Evolutionary conservation across 1,284 basidiomycete genomes (phyloP).

Genomic region (Apiotrichum siamense): DNA sequence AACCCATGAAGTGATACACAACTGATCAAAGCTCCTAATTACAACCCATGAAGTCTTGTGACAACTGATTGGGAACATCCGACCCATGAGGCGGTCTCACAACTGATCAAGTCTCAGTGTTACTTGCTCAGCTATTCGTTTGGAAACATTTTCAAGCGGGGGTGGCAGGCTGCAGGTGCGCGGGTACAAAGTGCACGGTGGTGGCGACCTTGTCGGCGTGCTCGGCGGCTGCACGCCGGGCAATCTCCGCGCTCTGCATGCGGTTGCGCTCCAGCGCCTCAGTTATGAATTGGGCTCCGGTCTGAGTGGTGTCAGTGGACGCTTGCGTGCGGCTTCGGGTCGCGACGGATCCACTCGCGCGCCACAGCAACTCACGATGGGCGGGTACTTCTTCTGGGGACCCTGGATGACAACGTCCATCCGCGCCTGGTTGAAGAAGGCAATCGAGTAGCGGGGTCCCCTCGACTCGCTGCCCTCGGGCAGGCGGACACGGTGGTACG

Average conservation of each 20-base stretch:
- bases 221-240: slow-evolving; percentile 15
- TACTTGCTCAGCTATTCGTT: background rate
- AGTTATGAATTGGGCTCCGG: slow-evolving; percentile 29
- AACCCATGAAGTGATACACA: background rate
- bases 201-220: slow-evolving; percentile 16
- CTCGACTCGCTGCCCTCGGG: slow-evolving; percentile 23
- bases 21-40: background rate
- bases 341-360: background rate
- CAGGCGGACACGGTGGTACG: slow-evolving; percentile 32
- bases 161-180: slow-evolving; percentile 12
- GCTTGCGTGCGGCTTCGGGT: no score
- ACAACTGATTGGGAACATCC: background rate
- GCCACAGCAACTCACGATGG: slow-evolving; percentile 21
- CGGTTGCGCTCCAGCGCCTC: slow-evolving; percentile 29
- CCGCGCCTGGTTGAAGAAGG: slow-evolving; percentile 36
- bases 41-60: background rate
- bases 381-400: slow-evolving; percentile 27
- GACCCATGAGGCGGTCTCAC: slow-evolving; percentile 1
- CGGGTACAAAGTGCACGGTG: slow-evolving; percentile 28
- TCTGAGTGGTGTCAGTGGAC: slow-evolving; percentile 13
- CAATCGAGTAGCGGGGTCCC: slow-evolving; percentile 28
- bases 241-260: slow-evolving; percentile 31
- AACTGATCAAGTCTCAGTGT: background rate
- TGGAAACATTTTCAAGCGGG: background rate
- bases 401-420: slow-evolving; percentile 28